A percentile compares a stretch with the other conserved stretches of the same genome.
These are phyloP conservation scores for Mortierella sp. DNA, from an alignment of 371 early-diverging fungal species.

Conservation along the genomic window DNA sequence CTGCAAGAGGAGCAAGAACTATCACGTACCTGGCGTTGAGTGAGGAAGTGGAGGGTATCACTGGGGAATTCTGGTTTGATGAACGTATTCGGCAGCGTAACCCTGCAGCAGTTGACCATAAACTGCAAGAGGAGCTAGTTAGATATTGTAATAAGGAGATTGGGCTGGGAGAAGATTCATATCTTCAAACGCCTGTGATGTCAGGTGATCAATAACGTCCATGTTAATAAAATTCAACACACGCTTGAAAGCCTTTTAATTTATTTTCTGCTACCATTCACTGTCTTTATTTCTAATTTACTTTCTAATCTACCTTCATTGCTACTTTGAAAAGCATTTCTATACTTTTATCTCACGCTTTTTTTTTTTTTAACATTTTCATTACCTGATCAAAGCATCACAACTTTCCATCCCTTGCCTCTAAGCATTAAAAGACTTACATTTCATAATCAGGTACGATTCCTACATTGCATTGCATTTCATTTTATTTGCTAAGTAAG, in stretches of 20 bases:
- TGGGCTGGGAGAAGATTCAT: conserved; percentile 16
- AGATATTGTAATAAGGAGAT: conserved; percentile 29
- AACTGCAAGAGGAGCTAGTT: conserved; percentile 30
- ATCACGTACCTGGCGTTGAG: conserved; percentile 42
- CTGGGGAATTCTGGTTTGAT: conserved; percentile 55
- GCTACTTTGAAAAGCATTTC: background rate
- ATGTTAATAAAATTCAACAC: background rate
- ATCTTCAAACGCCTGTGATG: background rate
- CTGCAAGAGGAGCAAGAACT: conserved; percentile 39
- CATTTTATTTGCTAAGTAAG: too few relatives aligned
- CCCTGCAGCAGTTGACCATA: conserved; percentile 32
- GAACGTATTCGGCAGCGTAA: conserved; percentile 50
- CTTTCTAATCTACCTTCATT: background rate
- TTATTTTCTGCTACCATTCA: background rate
- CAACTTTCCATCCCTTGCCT: background rate
- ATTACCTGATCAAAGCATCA: background rate
- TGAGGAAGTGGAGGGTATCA: conserved; percentile 53
- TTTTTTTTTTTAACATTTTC: background rate
- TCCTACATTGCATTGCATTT: background rate
- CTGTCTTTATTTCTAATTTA: background rate
- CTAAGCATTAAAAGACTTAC: background rate
- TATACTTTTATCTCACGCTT: background rate
- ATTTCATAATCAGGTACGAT: background rate
- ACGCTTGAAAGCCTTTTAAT: background rate
- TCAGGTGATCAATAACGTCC: conserved; percentile 15